Evolutionary conservation across 352 stramenopile species (phyloP), one percentile per base, ranked within the genome.

Genomic region (Phytophthora meadii): DNA sequence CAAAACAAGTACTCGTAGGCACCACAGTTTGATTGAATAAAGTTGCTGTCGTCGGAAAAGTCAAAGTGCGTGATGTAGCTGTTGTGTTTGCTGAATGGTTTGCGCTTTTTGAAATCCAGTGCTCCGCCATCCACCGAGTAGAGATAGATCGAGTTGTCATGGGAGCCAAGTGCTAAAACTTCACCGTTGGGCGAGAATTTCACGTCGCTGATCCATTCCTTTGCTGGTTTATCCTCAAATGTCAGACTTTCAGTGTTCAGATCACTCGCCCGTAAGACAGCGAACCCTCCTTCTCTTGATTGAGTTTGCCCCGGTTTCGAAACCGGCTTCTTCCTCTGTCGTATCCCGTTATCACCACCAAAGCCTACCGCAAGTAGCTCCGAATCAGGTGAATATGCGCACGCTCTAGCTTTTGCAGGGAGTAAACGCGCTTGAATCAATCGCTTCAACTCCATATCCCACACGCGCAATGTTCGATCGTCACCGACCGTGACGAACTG

Each of bases 1-100:
- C 91, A 97, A 44, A 97, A 98, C 28, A 95, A 72, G 11, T 98
- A 79, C 68, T 98, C 94, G 65, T 96, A 94, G 3, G 88, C 92
- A n/a, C 86, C 87, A 48, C 84, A 97, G 49, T 82, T 92, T 32
- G 82, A 91, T 73, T 94, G 82, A 11, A 90, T 25, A 37, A 82
- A 87, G 46, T 63, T 78, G 50, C 78, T 75, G 68, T 96, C 84
- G 2, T 70, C 65, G 11, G 83, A 93, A 55, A 94, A 96, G 45
- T 96, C 87, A 42, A 95, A 74, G 61, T 95, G 88, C 14, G 88
- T 94, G 53, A 93, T 84, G 68, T 87, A 90, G 70, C 82, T 92
- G 74, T 93, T 88, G 57, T 94, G 82, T 48, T 89, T 89, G 48
- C 68, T 79, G 32, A 94, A 96, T 49, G 90, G 74, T 45, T 87